Evolutionary conservation across 2,329 filamentous ascomycete species (phyloP).

Genomic region (Beauveria rudraprayagi): DNA sequence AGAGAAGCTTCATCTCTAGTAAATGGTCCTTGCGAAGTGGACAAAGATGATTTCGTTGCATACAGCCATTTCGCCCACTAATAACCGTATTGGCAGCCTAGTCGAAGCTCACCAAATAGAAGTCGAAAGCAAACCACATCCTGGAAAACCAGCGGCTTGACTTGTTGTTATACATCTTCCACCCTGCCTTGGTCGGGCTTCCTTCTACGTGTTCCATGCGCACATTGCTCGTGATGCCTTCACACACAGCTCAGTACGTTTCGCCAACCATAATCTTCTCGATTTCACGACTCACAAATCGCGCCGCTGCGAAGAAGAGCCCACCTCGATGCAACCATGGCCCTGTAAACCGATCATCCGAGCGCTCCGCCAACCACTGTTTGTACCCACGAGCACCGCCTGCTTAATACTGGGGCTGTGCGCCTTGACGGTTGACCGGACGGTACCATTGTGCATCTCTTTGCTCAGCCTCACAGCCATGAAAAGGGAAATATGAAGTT

Average conservation of each 20-base stretch:
- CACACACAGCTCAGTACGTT: background rate
- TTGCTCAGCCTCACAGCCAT: background rate
- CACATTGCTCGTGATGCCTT: background rate
- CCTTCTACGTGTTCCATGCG: background rate
- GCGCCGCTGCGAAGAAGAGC: background rate
- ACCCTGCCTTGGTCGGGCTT: background rate
- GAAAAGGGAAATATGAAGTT: background rate
- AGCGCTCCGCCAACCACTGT: slow-evolving; percentile 2
- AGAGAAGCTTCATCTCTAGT: background rate
- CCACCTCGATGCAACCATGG: background rate
- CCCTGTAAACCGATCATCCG: background rate
- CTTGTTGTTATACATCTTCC: background rate
- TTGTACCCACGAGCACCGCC: background rate
- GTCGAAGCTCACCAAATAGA: background rate
- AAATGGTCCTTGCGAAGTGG: no score
- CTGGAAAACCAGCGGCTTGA: background rate
- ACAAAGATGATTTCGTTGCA: no score
- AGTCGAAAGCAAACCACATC: background rate
- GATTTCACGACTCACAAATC: background rate
- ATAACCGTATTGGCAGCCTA: background rate
- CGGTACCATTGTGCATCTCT: background rate
- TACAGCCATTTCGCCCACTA: background rate
- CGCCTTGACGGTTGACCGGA: background rate
- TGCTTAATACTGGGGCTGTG: background rate
- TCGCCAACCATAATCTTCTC: background rate